Percentiles rank a stretch among this genome's conserved stretches.
phyloP scores from a whole-genome alignment of 805 yeast species.

The Saturnispora galanensis region DNA sequence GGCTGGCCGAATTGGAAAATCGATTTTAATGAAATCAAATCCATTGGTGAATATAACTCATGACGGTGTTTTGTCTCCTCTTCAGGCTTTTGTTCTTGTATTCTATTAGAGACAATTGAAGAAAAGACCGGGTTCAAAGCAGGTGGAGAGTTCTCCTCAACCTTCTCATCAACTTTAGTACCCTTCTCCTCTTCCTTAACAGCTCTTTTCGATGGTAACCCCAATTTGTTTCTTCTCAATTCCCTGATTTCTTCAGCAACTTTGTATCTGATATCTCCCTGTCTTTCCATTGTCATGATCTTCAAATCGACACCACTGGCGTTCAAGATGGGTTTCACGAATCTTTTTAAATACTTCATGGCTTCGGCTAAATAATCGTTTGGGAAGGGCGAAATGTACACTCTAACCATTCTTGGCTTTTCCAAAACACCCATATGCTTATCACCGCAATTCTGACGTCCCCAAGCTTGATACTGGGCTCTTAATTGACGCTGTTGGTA shows the following conservation, averaged over 20 bases:
- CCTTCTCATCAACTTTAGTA: neutral
- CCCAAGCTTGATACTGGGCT: constrained; percentile 41
- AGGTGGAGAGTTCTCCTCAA: constrained; percentile 8
- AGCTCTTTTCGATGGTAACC: constrained; percentile 16
- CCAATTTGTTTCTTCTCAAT: constrained; percentile 41
- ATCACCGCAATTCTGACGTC: constrained; percentile 28
- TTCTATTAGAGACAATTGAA: constrained; percentile 7
- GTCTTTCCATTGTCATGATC: constrained; percentile 64
- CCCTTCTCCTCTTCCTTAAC: constrained; percentile 7
- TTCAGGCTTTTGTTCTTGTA: constrained; percentile 7
- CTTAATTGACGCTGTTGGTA: constrained; percentile 60
- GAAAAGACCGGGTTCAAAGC: constrained; percentile 9
- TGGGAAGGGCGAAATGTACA: constrained; percentile 95
- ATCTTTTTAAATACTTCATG: constrained; percentile 62
- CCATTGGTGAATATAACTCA: constrained; percentile 32
- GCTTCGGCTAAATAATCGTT: constrained; percentile 76
- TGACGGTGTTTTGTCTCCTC: constrained; percentile 22
- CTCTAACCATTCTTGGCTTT: constrained; percentile 64
- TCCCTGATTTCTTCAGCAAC: constrained; percentile 80
- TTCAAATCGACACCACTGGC: constrained; percentile 82
- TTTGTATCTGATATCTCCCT: constrained; percentile 74
- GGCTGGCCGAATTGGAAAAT: constrained; percentile 11
- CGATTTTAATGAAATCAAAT: constrained; percentile 50
- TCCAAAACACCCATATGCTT: constrained; percentile 32
- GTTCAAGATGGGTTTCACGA: constrained; percentile 75